These are phyloP conservation scores for Talaromyces sp. DNA, from an alignment of 2,329 filamentous ascomycete genomes.

Conservation along the genomic window DNA sequence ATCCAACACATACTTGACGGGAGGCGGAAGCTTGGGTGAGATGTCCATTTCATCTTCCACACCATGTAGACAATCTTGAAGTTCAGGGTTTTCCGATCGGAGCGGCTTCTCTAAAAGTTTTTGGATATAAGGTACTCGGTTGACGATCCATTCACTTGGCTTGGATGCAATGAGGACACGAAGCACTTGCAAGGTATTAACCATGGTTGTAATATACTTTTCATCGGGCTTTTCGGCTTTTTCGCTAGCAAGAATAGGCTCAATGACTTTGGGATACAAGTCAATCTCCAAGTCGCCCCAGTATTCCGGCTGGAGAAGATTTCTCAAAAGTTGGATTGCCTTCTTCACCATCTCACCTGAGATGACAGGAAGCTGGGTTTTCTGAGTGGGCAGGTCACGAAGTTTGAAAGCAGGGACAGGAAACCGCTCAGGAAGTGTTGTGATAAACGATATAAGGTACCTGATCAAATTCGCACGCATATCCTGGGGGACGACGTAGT, in stretches of 20 bases:
- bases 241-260: slow-evolving; percentile 77
- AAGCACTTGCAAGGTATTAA: slow-evolving; percentile 91
- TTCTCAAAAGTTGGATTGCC: slow-evolving; percentile 73
- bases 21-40: slow-evolving; percentile 66
- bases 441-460: slow-evolving; percentile 93
- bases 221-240: slow-evolving; percentile 79
- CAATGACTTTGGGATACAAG: slow-evolving; percentile 83
- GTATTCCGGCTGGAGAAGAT: slow-evolving; percentile 78
- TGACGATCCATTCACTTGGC: slow-evolving; percentile 82
- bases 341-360: slow-evolving; percentile 80
- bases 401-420: slow-evolving; percentile 67
- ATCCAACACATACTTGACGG: slow-evolving; percentile 77
- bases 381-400: slow-evolving; percentile 49
- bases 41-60: slow-evolving; percentile 66
- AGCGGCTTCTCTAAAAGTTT: slow-evolving; percentile 86
- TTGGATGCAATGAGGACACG: slow-evolving; percentile 86
- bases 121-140: slow-evolving; percentile 71
- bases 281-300: slow-evolving; percentile 93
- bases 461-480: slow-evolving; percentile 81
- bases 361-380: slow-evolving; percentile 48
- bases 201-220: slow-evolving; percentile 78
- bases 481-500: slow-evolving; percentile 63
- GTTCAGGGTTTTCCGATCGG: slow-evolving; percentile 81
- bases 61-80: slow-evolving; percentile 86
- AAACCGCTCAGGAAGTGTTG: slow-evolving; percentile 80